Conservation (phyloP, 202 grass and related monocot genomes). For the Cymbopogon flexuosus region DNA sequence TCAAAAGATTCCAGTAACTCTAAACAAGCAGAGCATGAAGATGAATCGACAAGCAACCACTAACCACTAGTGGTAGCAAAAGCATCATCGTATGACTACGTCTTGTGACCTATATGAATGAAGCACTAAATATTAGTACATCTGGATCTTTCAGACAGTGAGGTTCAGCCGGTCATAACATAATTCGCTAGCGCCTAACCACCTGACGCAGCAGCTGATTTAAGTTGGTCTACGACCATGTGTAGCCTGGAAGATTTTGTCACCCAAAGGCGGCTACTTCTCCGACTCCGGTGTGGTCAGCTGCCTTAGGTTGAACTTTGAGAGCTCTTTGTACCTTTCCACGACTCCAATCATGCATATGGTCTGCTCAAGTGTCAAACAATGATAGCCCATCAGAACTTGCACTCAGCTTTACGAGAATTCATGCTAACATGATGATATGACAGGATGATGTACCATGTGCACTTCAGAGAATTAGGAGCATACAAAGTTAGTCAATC, state of each 20-base stretch:
- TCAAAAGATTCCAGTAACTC: not conserved
- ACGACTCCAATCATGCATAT: slow-evolving; percentile 81
- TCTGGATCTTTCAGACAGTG: not conserved
- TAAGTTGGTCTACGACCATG: not conserved
- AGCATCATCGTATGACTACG: not conserved
- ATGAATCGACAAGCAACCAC: not conserved
- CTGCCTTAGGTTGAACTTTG: slow-evolving; percentile 92
- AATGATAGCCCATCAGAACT: slow-evolving; percentile 8
- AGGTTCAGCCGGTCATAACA: not conserved
- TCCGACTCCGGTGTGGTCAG: slow-evolving; percentile 47
- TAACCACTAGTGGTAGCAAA: not conserved
- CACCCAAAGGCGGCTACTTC: slow-evolving; percentile 36
- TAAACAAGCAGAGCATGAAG: not conserved
- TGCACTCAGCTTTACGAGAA: not conserved
- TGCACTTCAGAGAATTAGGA: not conserved
- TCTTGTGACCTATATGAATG: too few relatives aligned
- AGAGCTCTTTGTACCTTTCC: slow-evolving; percentile 76
- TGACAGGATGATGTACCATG: not conserved
- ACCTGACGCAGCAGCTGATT: slow-evolving; percentile 2
- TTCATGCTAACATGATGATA: not conserved
- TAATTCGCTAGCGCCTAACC: slow-evolving; percentile 7
- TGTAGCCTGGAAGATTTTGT: not conserved
- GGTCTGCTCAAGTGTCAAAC: slow-evolving; percentile 50
- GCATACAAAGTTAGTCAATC: not conserved
- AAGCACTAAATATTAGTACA: not conserved